Base-by-base conservation (phyloP, 2,329 filamentous ascomycete genomes). In the Claviceps spartinae region DNA sequence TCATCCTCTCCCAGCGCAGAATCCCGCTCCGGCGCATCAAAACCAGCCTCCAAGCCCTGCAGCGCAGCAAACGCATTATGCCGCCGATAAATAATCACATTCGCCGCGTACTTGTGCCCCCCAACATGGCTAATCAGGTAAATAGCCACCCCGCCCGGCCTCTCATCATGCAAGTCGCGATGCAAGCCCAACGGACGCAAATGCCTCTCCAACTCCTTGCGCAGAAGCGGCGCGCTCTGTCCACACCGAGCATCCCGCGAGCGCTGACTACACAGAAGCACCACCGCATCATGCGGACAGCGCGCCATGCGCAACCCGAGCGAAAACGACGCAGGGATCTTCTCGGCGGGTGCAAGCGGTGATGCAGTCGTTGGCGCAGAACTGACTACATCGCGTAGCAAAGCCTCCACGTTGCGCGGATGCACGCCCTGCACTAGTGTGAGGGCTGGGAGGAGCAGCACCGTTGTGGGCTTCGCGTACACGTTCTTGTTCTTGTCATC, bases 51-150 rank as follows among this genome's bases (percentile, higher is more conserved):
- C 30, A 11, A 30, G 30, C 30, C 30, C 9, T 30, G 58, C 57
- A 52, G 0, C 76, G 30, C 30, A 11, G 30, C 77, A 61, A 79
- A 81, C 1, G 78, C 73, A 59, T 81, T 72, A 6, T 72, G 73
- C 51, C 77, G 76, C 9, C 93, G 79, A 67, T 98, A 97, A 1
- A 98, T 75, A 73, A 98, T 86, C 60, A 97, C 81, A 62, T 98
- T 98, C 30, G 93, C 93, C 47, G 84, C 83, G 70, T 95, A 97
- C 72, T 96, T 96, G 73, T 98, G 93, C 0, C 93, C 93, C 30
- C 93, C 93, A 2, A 96, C 89, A 63, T 98, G 93, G 59, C 83
- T 91, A 63, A 97, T 94, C 65, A 96, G 97, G 70, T 95, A 95
- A 57, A 98, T 87, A 0, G 88, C 91, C 5, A 96, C 91, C 13